phyloP scores from a whole-genome alignment of 106 monocot genomes.

The Posidonia australis region DNA sequence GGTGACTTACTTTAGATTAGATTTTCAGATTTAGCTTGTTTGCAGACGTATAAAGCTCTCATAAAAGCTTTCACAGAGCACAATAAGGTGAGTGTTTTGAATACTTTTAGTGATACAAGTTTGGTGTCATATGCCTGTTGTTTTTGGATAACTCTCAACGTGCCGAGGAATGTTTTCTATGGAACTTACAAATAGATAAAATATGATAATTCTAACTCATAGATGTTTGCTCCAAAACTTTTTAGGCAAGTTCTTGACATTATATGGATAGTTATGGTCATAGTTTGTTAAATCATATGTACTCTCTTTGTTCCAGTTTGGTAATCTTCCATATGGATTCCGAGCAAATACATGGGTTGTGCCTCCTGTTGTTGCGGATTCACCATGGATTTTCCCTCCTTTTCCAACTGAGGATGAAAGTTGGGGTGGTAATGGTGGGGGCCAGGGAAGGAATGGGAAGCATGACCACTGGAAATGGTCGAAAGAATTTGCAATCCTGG shows the following conservation, averaged over 20 bases:
- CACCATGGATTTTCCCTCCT: slow-evolving; percentile 45
- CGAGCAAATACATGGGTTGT: slow-evolving; percentile 98
- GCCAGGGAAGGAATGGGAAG: slow-evolving; percentile 71
- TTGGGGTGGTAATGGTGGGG: slow-evolving; percentile 85
- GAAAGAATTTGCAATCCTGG: slow-evolving; percentile 65
- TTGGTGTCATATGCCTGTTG: too few relatives aligned
- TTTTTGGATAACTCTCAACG: too few relatives aligned
- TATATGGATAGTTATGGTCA: too few relatives aligned
- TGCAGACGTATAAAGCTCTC: slow-evolving; percentile 86
- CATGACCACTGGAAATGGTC: slow-evolving; percentile 57
- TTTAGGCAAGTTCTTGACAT: too few relatives aligned
- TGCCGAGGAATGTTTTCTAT: too few relatives aligned
- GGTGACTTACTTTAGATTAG: background rate
- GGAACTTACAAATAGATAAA: too few relatives aligned
- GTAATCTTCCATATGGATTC: slow-evolving; percentile 97
- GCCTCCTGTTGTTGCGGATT: slow-evolving; percentile 62
- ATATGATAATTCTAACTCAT: too few relatives aligned
- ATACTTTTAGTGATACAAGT: too few relatives aligned
- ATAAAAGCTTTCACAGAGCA: slow-evolving; percentile 93
- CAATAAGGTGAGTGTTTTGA: slow-evolving; percentile 59
- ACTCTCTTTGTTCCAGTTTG: slow-evolving; percentile 50
- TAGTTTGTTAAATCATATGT: background rate
- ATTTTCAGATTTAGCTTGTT: background rate
- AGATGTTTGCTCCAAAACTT: too few relatives aligned
- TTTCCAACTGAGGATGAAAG: slow-evolving; percentile 81